These are phyloP conservation scores for Penicillium sp. DNA, from an alignment of 2,329 filamentous ascomycete genomes.

Conservation along the genomic window DNA sequence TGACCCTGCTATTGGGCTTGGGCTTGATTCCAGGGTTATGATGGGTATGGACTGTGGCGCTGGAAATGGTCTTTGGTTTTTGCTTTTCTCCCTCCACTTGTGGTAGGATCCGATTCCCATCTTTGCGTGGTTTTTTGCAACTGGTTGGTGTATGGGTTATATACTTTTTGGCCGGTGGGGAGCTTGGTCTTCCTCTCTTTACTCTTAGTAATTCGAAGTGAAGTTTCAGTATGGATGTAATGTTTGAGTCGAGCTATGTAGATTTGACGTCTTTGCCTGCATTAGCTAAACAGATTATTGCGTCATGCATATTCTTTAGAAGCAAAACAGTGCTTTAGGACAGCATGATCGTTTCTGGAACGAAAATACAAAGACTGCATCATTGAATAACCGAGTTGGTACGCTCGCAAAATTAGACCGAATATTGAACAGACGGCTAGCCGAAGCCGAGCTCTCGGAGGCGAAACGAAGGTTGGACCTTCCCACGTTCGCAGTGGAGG, in stretches of 20 bases:
- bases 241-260: neutral
- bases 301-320: neutral
- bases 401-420: neutral
- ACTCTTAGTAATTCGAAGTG: neutral
- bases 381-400: neutral
- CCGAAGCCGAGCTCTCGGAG: neutral
- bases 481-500: constrained; percentile 12
- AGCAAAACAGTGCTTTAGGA: neutral
- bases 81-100: neutral
- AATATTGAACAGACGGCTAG: neutral
- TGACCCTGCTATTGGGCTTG: neutral
- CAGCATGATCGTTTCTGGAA: neutral
- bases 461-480: constrained; percentile 17
- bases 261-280: neutral
- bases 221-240: neutral
- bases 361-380: neutral
- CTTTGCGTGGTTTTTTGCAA: constrained; percentile 2
- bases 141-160: constrained; percentile 10
- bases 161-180: neutral
- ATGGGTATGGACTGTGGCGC: constrained; percentile 9
- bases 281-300: neutral
- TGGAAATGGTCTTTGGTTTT: constrained; percentile 1
- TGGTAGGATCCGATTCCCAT: constrained; percentile 8
- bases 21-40: neutral
- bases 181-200: neutral